Percentiles rank a stretch among this genome's conserved stretches.
Evolutionary conservation across 2,329 filamentous ascomycete species (phyloP).

Genomic region (Coniochaeta sp.): DNA sequence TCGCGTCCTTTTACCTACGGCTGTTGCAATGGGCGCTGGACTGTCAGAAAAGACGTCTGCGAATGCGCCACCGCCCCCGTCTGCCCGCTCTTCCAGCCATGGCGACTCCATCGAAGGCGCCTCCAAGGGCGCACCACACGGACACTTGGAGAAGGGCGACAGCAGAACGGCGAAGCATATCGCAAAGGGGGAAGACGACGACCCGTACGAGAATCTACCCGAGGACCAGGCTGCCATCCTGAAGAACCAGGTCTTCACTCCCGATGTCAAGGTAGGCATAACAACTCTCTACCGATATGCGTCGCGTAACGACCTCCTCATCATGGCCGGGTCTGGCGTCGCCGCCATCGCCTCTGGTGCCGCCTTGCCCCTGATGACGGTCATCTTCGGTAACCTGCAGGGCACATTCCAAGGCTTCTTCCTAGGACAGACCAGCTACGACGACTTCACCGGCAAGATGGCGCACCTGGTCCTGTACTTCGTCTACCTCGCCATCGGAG

Average conservation of each 20-base stretch:
- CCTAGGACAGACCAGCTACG: conserved; percentile 33
- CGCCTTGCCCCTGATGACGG: conserved; percentile 71
- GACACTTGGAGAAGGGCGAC: conserved; percentile 32
- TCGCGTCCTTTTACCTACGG: not conserved
- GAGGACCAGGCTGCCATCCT: conserved; percentile 60
- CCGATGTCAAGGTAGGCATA: conserved; percentile 56
- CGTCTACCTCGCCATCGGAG: conserved; percentile 73
- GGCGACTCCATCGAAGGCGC: conserved; percentile 23
- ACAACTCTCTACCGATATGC: conserved; percentile 64
- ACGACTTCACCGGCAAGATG: conserved; percentile 36
- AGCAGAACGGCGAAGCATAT: conserved; percentile 28
- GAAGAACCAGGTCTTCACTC: conserved; percentile 59
- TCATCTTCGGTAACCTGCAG: conserved; percentile 72
- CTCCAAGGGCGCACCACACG: not conserved
- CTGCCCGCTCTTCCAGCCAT: conserved; percentile 26
- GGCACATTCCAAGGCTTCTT: conserved; percentile 63
- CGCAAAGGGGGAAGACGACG: conserved; percentile 35
- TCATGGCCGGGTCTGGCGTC: conserved; percentile 54
- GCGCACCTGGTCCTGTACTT: conserved; percentile 69
- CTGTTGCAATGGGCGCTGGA: conserved; percentile 2
- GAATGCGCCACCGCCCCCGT: conserved; percentile 11
- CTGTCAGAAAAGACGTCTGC: conserved; percentile 10
- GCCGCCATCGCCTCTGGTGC: conserved; percentile 67
- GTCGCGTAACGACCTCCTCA: conserved; percentile 54
- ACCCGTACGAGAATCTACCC: conserved; percentile 56